Evolutionary conservation across 192 early-diverging fungal species (phyloP).

Genomic region (Dissophora globulifera): DNA sequence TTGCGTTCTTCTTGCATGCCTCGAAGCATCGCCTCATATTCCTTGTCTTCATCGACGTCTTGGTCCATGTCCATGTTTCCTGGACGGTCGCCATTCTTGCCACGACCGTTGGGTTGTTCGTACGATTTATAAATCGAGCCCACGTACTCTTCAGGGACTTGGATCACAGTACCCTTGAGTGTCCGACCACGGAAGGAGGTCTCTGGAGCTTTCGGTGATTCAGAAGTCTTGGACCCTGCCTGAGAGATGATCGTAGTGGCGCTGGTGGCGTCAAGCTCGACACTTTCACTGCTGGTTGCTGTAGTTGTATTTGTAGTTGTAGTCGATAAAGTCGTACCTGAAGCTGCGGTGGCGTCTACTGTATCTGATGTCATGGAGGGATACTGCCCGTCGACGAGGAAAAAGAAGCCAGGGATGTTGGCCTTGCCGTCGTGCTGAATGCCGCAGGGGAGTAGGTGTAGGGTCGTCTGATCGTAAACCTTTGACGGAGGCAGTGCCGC

Average conservation of each 20-base stretch:
- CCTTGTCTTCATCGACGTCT: conserved; percentile 32
- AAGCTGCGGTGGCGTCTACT: too few relatives aligned
- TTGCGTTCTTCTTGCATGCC: conserved; percentile 47
- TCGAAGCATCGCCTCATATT: conserved; percentile 42
- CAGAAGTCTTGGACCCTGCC: too few relatives aligned
- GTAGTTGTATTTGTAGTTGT: conserved; percentile 1
- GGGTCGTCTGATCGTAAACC: conserved; percentile 14
- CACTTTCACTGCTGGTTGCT: not conserved
- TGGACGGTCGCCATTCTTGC: not conserved
- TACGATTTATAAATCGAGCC: conserved; percentile 32
- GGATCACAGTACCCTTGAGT: conserved; percentile 34
- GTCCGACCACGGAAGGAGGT: conserved; percentile 43
- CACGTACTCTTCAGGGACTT: conserved; percentile 24
- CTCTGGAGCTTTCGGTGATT: conserved; percentile 8
- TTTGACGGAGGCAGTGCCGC: not conserved
- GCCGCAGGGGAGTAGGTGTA: conserved; percentile 47
- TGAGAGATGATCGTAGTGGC: too few relatives aligned
- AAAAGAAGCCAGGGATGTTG: conserved; percentile 37
- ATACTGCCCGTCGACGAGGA: conserved; percentile 47
- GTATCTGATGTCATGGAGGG: too few relatives aligned
- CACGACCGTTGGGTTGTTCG: not conserved
- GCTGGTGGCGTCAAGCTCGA: not conserved
- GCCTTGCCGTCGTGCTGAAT: conserved; percentile 50
- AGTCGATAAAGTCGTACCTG: not conserved
- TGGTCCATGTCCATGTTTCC: conserved; percentile 16